Evolutionary conservation across 805 yeast genomes (phyloP).

Genomic region (Myxozyma monticola): DNA sequence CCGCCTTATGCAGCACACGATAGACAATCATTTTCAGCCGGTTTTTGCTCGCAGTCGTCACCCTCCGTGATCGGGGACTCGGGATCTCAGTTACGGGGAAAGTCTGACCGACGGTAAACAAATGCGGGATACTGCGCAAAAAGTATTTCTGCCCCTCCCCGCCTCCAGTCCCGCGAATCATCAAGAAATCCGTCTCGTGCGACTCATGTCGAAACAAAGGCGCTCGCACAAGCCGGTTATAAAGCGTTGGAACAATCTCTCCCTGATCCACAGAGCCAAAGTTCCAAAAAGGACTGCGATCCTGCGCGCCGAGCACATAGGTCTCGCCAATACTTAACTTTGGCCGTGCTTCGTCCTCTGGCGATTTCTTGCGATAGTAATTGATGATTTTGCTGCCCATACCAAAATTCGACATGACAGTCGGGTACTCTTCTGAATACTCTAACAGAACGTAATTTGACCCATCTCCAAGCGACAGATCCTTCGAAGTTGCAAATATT

Average conservation of each 20-base stretch:
- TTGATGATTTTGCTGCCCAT: constrained; percentile 94
- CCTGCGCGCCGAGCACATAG: constrained; percentile 92
- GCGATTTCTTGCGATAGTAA: constrained; percentile 80
- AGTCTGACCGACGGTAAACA: constrained; percentile 87
- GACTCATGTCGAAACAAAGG: constrained; percentile 89
- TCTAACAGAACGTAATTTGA: constrained; percentile 78
- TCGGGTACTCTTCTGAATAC: constrained; percentile 86
- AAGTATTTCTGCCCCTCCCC: constrained; percentile 63
- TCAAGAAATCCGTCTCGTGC: constrained; percentile 72
- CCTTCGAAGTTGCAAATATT: constrained; percentile 67
- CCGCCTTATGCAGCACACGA: constrained; percentile 75
- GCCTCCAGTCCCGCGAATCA: constrained; percentile 74
- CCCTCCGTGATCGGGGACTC: constrained; percentile 96
- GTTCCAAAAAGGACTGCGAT: constrained; percentile 96
- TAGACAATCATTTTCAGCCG: constrained; percentile 91
- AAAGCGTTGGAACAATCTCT: constrained; percentile 86
- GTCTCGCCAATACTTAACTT: constrained; percentile 91
- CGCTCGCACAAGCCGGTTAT: constrained; percentile 88
- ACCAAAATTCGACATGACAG: constrained; percentile 81
- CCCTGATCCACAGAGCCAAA: constrained; percentile 97
- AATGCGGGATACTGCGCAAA: constrained; percentile 64
- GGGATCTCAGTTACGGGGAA: constrained; percentile 94
- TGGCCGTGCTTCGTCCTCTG: constrained; percentile 82
- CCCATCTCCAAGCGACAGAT: constrained; percentile 80
- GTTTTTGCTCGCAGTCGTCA: constrained; percentile 87